Evolutionary conservation across 2,329 filamentous ascomycete species (phyloP), one percentile per base, ranked within the genome.

Genomic region (Ceratocystis diversiconidia): DNA sequence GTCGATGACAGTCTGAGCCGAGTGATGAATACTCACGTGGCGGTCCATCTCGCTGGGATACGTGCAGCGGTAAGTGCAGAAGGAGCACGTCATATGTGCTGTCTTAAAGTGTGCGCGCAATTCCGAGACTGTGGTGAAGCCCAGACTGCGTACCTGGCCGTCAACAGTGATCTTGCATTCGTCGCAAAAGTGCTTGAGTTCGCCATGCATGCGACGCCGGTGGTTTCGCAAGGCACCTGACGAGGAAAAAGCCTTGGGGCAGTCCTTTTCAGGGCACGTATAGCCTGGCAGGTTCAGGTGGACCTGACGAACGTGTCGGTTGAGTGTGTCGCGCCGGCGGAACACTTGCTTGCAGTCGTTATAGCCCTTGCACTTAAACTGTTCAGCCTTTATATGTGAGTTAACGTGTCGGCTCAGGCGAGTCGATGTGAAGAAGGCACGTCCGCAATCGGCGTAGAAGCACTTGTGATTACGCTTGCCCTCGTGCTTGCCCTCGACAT

Each of bases 321-420:
- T 85, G 17, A 96, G 80, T 0, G 91, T 95, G 69, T 90, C 85
- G 73, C 90, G 87, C 75, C 96, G 96, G 68, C 92, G 84, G 74
- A 96, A 97, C 22, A 84, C 85, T 75, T 90, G 83, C 19, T 82
- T 81, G 75, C 91, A 96, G 0, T 82, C 83, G 1, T 82, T 80
- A 70, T 84, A 86, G 43, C 84, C 86, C 25, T 81, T 84, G 72
- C 91, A 96, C 66, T 82, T 80, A 71, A 87, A 91, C 64, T 87
- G 82, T 72, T 94, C 87, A 70, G 86, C 83, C 64, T 87, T 87
- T 71, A 88, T 82, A 73, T 96, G 92, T 1, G 88, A 85, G n/a
- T 85, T 82, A 62, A 86, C 79, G 73, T 96, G 92, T 46, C 89
- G 82, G 67, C 87, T 83, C 19, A 96, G 80, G 59, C 89, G 81